Evolutionary conservation across 129 eudicot genomes (phyloP), one percentile per base, ranked within the genome.

Genomic region (Helichrysum umbraculigerum): DNA sequence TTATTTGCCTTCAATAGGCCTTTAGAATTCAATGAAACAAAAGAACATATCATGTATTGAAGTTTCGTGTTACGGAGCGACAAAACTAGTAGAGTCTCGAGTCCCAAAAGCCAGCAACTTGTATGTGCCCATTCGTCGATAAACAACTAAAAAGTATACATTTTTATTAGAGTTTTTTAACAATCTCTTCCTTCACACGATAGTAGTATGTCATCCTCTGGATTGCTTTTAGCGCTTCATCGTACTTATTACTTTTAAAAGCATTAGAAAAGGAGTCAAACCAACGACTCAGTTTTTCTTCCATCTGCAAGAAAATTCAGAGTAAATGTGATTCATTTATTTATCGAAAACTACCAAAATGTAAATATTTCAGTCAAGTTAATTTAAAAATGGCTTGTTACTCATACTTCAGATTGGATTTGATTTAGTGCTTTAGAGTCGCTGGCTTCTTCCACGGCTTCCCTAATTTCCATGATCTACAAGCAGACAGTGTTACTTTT

Each of bases 381-480:
- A 2, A 41, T 9, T 2, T 3, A 47, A 5, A 22, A 65, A 65
- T 14, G 10, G 6, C 8, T n/a, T 56, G 35, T 70, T 58, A 60
- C 10, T 30, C 7, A 14, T 77, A 93, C 97, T 97, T 85, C 85
- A 34, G 91, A 57, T 70, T 90, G 89, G 22, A 90, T 93, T 80
- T 81, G 79, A 42, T 81, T 81, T 73, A 93, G 75, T 41, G 82
- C 83, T 73, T 70, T 88, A 50, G 85, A 57, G 67, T 85, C 88
- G 7, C 71, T 52, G 17, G 98, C 96, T 63, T 93, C 98, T 75
- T 90, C 98, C 35, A 93, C 97, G 52, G 91, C 90, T 86, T 90
- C 98, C 84, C 98, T 88, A 51, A 90, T 80, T 86, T 93, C 98
- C 98, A 93, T 83, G 34, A 93, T 86, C 98, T 93, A 87, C 83